Evolutionary conservation across 1,284 basidiomycete genomes (phyloP).

Genomic region (Amylostereum areolatum): DNA sequence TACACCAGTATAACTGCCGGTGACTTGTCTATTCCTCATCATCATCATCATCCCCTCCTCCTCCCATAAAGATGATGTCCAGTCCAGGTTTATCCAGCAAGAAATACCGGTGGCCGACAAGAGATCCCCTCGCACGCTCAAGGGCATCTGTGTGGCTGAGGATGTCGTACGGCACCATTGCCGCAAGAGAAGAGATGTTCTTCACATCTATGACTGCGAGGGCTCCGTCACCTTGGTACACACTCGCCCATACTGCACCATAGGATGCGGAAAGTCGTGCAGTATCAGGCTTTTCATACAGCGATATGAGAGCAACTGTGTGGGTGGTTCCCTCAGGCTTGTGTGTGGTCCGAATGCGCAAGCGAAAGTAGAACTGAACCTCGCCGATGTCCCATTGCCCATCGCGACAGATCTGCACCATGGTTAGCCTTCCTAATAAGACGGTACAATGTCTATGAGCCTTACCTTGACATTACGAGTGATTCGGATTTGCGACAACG

Average conservation of each 20-base stretch:
- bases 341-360: not conserved
- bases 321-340: too few relatives aligned
- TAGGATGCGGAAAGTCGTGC: conserved; percentile 6
- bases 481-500: not conserved
- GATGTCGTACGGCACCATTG: not conserved
- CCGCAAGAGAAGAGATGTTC: not conserved
- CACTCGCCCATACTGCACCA: not conserved
- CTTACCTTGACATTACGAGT: not conserved
- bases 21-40: too few relatives aligned
- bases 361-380: not conserved
- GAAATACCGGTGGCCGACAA: not conserved
- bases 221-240: not conserved
- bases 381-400: not conserved
- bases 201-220: not conserved
- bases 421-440: not conserved
- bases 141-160: not conserved
- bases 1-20: too few relatives aligned
- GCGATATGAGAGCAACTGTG: not conserved
- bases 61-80: too few relatives aligned
- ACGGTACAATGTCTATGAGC: not conserved
- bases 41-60: too few relatives aligned
- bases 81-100: not conserved
- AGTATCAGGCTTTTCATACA: not conserved
- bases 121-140: not conserved
- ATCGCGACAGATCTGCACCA: not conserved